Base-by-base conservation (phyloP, 805 yeast genomes). In the Candida michaelii region DNA sequence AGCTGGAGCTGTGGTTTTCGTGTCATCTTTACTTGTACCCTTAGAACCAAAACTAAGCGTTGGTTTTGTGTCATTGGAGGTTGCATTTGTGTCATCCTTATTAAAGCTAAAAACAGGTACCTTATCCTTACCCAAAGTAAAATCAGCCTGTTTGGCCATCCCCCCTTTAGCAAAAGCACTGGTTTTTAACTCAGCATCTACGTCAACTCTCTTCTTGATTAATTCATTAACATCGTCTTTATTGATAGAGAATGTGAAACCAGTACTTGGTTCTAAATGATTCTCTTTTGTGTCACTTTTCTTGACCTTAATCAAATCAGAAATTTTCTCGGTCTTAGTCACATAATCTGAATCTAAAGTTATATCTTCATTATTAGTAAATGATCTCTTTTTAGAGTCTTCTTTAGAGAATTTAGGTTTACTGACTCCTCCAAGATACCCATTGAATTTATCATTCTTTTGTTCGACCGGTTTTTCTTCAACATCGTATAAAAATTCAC, bases 401-500 rank as follows among this genome's bases (percentile, higher is more conserved):
- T 39, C 38, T 2, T 34, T 31, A 9, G 48, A 44, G 40, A 69
- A 66, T n/a, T 48, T 45, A 1, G 74, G 75, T 37, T 58, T 56
- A 19, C 52, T 51, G 1, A 70, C 50, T 3, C 46, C 39, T 0
- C 73, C 74, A 43, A 70, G 59, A 40, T 65, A 64, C 0, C 74
- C 72, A 27, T 50, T 49, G 27, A 65, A 49, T 32, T 54, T 52
- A 23, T 50, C 23, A 16, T 33, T 19, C 8, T 16, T 37, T 8
- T 27, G 11, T 13, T 40, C 32, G 10, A 41, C 48, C 1, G 35
- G 25, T n/a, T 46, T 40, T 4, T 44, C 40, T 15, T 54, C 54
- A 12, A 53, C 47, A 32, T 70, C 74, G 42, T 71, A 71, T 15
- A 49, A 43, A 40, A 69, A 66, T 23, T 67, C 69, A 3, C 73